Base-by-base conservation (phyloP, 2,329 filamentous ascomycete genomes). In the Hypoxylon sp. region DNA sequence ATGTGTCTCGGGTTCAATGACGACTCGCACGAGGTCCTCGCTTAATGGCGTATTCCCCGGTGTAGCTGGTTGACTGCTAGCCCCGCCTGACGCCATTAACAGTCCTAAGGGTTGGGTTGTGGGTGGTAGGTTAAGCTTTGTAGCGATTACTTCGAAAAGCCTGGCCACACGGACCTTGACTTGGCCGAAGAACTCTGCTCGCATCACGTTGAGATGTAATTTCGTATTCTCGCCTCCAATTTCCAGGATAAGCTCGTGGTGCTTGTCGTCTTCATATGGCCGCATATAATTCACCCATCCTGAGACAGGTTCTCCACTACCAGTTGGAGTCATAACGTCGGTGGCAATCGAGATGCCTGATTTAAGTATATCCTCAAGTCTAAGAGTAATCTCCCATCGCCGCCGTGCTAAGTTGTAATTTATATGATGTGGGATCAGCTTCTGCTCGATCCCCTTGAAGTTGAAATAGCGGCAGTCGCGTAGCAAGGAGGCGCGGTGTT, bases 391-490 rank as follows among this genome's bases (percentile, higher is more conserved):
- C 80, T 98, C 94, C 2, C 88, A 85, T 53, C 87, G 87, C 15
- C 86, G 83, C 2, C 91, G 86, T 15, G 86, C 81, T 37, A 92
- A 86, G 75, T 98, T 97, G 79, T 89, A 94, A 56, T 86, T 88
- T 67, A 95, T 91, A 29, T 88, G 80, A 78, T 94, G 92, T 0
- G 92, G 89, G 47, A 98, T 91, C 10, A 98, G 84, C 70, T 89
- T 90, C 80, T 98, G 95, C 81, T 98, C 95, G 0, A 98, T 82
- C 0, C 93, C 94, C 76, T 94, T 95, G 73, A 98, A 90, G 78
- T 97, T 93, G 79, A 95, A 98, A 79, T 98, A 98, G 57, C 93
- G 90, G 69, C 93, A 96, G 79, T 98, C 95, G 44, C 92, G 87
- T 1, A 98, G 83, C 2, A 98, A 85, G 64, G 92, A 88, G 21